These are phyloP conservation scores for Ceratocystis papillata DNA, from an alignment of 2,329 filamentous ascomycete genomes.

Conservation along the genomic window DNA sequence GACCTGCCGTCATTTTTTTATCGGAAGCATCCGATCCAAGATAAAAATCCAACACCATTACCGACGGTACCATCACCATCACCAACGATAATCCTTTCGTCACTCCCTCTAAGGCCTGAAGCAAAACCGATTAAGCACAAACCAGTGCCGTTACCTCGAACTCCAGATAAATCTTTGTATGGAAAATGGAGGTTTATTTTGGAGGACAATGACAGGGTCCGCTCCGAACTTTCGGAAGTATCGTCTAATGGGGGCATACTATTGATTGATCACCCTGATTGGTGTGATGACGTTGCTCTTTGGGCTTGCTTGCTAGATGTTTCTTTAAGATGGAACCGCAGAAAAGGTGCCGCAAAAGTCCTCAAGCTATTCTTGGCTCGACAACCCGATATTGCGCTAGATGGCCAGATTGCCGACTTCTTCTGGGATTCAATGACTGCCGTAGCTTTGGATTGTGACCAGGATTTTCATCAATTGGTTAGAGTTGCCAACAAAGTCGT, in stretches of 20 bases:
- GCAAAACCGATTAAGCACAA: not conserved
- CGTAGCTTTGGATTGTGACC: slow-evolving; percentile 16
- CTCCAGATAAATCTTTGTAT: slow-evolving; percentile 17
- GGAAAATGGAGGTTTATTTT: slow-evolving; percentile 21
- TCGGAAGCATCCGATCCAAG: not conserved
- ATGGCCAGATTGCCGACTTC: slow-evolving; percentile 20
- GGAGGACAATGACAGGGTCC: slow-evolving; percentile 18
- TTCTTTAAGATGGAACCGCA: slow-evolving; percentile 19
- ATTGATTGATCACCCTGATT: slow-evolving; percentile 20
- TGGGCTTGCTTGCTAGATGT: slow-evolving; percentile 22
- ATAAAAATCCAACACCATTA: not conserved
- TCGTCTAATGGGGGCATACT: not conserved
- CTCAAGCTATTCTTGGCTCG: slow-evolving; percentile 17
- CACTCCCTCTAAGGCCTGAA: not conserved
- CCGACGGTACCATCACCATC: not conserved
- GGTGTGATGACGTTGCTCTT: slow-evolving; percentile 19
- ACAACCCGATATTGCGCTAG: slow-evolving; percentile 18
- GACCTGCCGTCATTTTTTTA: not conserved
- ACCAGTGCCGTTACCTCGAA: not conserved
- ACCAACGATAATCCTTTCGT: not conserved
- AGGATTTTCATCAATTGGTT: slow-evolving; percentile 9
- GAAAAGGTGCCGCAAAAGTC: slow-evolving; percentile 17
- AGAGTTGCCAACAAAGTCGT: not conserved
- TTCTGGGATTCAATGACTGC: slow-evolving; percentile 22
- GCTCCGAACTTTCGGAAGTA: slow-evolving; percentile 12